phyloP scores from a whole-genome alignment of 805 yeast species.

The Vanderwaltozyma tropicalis region DNA sequence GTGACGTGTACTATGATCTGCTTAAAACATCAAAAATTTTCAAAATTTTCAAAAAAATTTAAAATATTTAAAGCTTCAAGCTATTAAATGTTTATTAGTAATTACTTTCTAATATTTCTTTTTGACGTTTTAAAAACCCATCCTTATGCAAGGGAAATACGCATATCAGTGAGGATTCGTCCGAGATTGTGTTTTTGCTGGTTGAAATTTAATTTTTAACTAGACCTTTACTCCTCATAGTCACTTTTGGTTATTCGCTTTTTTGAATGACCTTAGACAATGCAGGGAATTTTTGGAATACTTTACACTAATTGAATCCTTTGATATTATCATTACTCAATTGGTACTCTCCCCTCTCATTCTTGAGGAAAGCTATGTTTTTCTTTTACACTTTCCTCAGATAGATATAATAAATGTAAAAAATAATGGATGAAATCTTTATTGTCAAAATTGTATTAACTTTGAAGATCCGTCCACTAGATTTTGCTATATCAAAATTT shows the following conservation, averaged over 20 bases:
- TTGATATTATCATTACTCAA: too few species aligned
- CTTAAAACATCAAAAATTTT: too few species aligned
- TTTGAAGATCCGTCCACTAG: neutral
- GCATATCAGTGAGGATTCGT: conserved; percentile 99
- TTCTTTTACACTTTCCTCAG: neutral
- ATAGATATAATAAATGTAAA: neutral
- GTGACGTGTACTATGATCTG: too few species aligned
- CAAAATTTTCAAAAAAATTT: too few species aligned
- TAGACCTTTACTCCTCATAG: conserved; percentile 68
- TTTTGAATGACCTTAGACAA: conserved; percentile 28
- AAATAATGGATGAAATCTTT: neutral
- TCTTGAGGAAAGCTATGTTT: neutral
- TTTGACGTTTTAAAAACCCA: conserved; percentile 29
- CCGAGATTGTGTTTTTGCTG: conserved; percentile 99
- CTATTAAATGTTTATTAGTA: neutral
- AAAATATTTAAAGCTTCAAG: neutral
- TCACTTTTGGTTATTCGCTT: conserved; percentile 35
- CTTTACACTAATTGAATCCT: too few species aligned
- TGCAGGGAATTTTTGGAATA: conserved; percentile 73
- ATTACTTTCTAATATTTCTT: neutral
- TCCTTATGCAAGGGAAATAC: conserved; percentile 99
- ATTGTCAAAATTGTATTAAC: neutral
- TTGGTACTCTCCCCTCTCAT: neutral
- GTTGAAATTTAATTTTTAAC: conserved; percentile 94
- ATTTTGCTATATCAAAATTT: neutral